These are phyloP conservation scores for Pulveroboletus sp. DNA, from an alignment of 768 basidiomycete genomes.

Conservation along the genomic window DNA sequence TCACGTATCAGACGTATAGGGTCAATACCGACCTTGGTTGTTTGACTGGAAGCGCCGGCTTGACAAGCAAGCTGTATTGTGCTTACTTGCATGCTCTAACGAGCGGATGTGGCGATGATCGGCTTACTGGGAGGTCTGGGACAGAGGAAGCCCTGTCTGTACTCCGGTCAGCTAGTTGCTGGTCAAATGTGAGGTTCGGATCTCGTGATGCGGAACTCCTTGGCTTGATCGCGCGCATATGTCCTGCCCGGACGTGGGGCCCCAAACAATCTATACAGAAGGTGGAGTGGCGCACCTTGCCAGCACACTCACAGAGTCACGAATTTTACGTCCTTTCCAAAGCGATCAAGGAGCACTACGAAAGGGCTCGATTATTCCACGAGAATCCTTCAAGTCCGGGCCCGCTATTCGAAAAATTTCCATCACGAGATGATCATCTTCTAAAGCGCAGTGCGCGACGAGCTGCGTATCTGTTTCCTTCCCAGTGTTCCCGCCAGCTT, in stretches of 20 bases:
- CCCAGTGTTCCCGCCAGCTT: background rate
- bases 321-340: conserved; percentile 21
- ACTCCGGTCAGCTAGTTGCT: conserved; percentile 35
- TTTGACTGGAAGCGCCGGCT: conserved; percentile 6
- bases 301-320: conserved; percentile 28
- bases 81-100: conserved; percentile 46
- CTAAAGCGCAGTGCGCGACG: conserved; percentile 12
- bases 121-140: conserved; percentile 31
- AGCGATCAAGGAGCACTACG: conserved; percentile 27
- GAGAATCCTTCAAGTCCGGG: background rate
- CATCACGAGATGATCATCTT: conserved; percentile 1
- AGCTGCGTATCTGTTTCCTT: background rate
- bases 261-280: conserved; percentile 39
- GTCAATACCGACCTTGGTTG: conserved; percentile 31
- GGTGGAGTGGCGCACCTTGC: conserved; percentile 26
- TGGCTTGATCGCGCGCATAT: conserved; percentile 30
- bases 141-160: conserved; percentile 32
- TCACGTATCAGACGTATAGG: conserved; percentile 23
- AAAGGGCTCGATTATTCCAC: conserved; percentile 10
- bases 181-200: conserved; percentile 36
- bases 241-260: conserved; percentile 34
- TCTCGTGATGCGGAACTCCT: conserved; percentile 30
- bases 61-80: conserved; percentile 33
- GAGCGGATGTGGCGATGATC: conserved; percentile 38
- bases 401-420: background rate